Evolutionary conservation across 805 yeast genomes (phyloP).

Genomic region (Wickerhamomyces rabaulensis): DNA sequence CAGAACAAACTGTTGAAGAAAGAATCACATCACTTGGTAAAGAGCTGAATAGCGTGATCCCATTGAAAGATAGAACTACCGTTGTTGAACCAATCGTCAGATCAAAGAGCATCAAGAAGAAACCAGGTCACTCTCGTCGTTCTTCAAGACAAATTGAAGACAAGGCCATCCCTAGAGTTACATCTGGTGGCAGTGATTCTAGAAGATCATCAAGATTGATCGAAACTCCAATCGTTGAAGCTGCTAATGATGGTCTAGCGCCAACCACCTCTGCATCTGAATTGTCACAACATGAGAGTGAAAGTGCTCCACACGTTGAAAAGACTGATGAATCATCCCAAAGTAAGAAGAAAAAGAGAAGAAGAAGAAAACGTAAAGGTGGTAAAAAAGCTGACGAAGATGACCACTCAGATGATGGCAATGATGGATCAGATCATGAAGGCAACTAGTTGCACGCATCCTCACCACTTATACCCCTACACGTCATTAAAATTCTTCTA

Average conservation of each 20-base stretch:
- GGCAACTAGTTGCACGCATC: too few species aligned
- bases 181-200: not conserved
- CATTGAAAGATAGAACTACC: conserved; percentile 15
- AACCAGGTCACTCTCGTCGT: not conserved
- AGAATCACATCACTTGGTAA: conserved; percentile 17
- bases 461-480: not conserved
- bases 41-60: conserved; percentile 19
- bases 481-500: not conserved
- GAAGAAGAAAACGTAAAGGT: not conserved
- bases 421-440: not conserved
- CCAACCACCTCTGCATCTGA: not conserved
- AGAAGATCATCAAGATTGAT: not conserved
- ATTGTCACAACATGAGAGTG: not conserved
- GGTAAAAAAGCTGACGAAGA: not conserved
- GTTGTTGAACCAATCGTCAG: conserved; percentile 5
- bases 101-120: not conserved
- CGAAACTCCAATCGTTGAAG: not conserved
- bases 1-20: conserved; percentile 10
- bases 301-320: not conserved
- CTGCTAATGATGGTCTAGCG: not conserved
- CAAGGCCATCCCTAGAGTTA: not conserved
- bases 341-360: not conserved
- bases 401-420: not conserved
- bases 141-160: not conserved
- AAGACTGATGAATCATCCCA: not conserved